These are phyloP conservation scores for Eucalyptus lansdowneana DNA, from an alignment of 345 rosid genomes.

Conservation along the genomic window DNA sequence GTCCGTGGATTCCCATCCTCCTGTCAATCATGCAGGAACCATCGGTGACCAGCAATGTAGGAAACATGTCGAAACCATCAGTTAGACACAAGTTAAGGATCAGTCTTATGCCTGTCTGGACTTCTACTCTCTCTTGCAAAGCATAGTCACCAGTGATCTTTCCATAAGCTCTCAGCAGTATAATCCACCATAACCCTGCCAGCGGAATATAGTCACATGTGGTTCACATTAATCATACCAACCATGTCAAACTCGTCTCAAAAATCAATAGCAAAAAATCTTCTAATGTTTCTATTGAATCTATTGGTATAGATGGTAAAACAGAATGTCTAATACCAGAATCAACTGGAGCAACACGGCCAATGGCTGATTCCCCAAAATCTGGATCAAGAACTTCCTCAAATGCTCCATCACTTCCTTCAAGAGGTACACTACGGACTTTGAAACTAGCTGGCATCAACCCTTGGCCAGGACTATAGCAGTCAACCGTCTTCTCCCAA, in stretches of 20 bases:
- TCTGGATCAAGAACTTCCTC: constrained; percentile 91
- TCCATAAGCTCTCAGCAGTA: constrained; percentile 85
- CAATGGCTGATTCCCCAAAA: constrained; percentile 95
- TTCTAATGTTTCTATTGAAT: neutral
- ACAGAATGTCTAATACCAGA: constrained; percentile 37
- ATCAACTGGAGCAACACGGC: constrained; percentile 97
- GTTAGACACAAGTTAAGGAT: constrained; percentile 69
- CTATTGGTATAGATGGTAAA: neutral
- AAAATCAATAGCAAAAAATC: neutral
- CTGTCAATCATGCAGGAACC: constrained; percentile 98
- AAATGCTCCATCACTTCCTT: constrained; percentile 42
- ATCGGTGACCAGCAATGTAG: constrained; percentile 83
- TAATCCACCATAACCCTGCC: constrained; percentile 95
- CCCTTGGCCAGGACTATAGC: constrained; percentile 94
- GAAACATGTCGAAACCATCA: constrained; percentile 98
- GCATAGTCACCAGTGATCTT: constrained; percentile 79
- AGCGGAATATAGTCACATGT: neutral
- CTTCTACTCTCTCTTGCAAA: constrained; percentile 91
- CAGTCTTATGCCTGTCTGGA: constrained; percentile 87
- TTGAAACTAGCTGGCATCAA: constrained; percentile 97
- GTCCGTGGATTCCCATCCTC: constrained; percentile 97
- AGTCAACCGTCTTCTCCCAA: constrained; percentile 99
- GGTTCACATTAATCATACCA: neutral
- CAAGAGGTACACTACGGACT: constrained; percentile 57
- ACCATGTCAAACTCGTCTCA: neutral